A percentile compares a stretch with the other conserved stretches of the same genome.
Conservation (phyloP, 306 rosid genomes). For the Vicia faba region DNA sequence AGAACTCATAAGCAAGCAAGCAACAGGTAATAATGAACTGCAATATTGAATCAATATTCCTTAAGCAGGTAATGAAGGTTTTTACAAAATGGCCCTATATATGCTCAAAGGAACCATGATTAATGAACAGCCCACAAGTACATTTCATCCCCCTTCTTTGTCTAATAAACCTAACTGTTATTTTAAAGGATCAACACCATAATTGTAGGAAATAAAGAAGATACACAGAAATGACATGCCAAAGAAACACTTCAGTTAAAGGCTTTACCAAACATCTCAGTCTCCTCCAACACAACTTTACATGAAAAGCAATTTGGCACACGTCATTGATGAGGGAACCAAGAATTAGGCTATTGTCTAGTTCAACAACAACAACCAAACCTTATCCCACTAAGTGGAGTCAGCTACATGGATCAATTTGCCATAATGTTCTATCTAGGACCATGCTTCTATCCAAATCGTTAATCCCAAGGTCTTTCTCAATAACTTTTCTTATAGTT, state of each 20-base stretch:
- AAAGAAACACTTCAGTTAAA: conserved; percentile 4
- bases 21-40: conserved; percentile 18
- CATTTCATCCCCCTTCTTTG: conserved; percentile 18
- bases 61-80: conserved; percentile 20
- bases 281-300: conserved; percentile 6
- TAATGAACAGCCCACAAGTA: conserved; percentile 10
- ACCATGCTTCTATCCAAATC: too few relatives aligned
- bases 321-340: conserved; percentile 2
- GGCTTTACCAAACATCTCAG: conserved; percentile 4
- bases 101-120: conserved; percentile 11
- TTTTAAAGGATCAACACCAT: conserved; percentile 6
- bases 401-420: too few relatives aligned
- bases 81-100: conserved; percentile 4
- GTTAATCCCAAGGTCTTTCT: too few relatives aligned
- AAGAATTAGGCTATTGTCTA: not conserved
- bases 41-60: conserved; percentile 17
- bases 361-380: not conserved
- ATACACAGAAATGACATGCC: conserved; percentile 13
- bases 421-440: too few relatives aligned
- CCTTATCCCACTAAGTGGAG: too few relatives aligned
- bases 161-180: conserved; percentile 2
- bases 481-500: too few relatives aligned
- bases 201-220: conserved; percentile 8
- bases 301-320: conserved; percentile 3
- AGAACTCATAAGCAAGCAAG: conserved; percentile 31